Evolutionary conservation across 2,329 filamentous ascomycete genomes (phyloP).

Genomic region (Phialophora chinensis): DNA sequence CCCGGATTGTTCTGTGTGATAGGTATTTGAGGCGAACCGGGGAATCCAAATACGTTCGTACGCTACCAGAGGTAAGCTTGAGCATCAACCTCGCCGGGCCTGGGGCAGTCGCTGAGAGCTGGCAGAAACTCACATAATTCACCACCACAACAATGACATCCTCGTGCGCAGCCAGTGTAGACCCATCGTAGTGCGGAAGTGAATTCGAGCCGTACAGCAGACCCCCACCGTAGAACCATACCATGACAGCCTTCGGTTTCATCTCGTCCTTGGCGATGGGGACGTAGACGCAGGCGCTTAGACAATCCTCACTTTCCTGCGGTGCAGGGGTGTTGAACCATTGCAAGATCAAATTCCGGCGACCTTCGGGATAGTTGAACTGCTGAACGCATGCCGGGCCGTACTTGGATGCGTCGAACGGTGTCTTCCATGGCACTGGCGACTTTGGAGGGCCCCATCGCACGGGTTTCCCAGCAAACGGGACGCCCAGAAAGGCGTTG

Average conservation of each 20-base stretch:
- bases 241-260: slow-evolving; percentile 43
- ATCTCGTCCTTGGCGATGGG: slow-evolving; percentile 40
- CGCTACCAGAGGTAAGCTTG: slow-evolving; percentile 23
- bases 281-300: slow-evolving; percentile 50
- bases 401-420: slow-evolving; percentile 38
- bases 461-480: slow-evolving; percentile 38
- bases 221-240: slow-evolving; percentile 51
- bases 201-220: slow-evolving; percentile 42
- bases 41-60: slow-evolving; percentile 50
- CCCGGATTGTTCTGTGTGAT: slow-evolving; percentile 43
- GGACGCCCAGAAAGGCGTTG: slow-evolving; percentile 43
- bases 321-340: slow-evolving; percentile 35
- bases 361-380: slow-evolving; percentile 28
- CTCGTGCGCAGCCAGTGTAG: slow-evolving; percentile 41
- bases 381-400: slow-evolving; percentile 42
- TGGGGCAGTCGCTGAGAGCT: not conserved
- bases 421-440: slow-evolving; percentile 30
- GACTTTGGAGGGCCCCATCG: slow-evolving; percentile 40
- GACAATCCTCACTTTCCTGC: slow-evolving; percentile 48
- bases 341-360: slow-evolving; percentile 34
- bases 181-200: slow-evolving; percentile 44
- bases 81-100: not conserved
- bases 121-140: slow-evolving; percentile 40
- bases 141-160: slow-evolving; percentile 46
- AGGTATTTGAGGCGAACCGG: slow-evolving; percentile 45